Evolutionary conservation across 2,329 filamentous ascomycete species (phyloP).

Genomic region (Lomentospora prolificans): DNA sequence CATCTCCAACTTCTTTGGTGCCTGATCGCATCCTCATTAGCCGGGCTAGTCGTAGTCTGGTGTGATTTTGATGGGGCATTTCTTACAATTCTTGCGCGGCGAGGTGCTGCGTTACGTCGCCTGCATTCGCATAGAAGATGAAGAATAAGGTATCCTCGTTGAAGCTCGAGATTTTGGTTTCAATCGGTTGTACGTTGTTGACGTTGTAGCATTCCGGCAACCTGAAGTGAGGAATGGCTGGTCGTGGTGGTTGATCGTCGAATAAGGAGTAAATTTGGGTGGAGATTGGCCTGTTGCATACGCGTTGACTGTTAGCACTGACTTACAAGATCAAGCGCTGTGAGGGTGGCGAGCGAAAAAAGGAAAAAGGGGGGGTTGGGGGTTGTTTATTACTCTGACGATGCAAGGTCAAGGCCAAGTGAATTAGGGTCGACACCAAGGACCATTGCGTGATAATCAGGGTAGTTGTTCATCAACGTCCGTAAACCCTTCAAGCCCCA

Average conservation of each 20-base stretch:
- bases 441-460: slow-evolving; percentile 52
- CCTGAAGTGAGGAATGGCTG: slow-evolving; percentile 45
- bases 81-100: slow-evolving; percentile 54
- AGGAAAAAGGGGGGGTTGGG: too few species aligned
- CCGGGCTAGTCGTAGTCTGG: background rate
- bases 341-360: too few species aligned
- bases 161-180: slow-evolving; percentile 56
- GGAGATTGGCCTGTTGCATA: slow-evolving; percentile 37
- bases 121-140: slow-evolving; percentile 59
- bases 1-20: slow-evolving; percentile 58
- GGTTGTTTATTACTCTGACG: slow-evolving; percentile 51
- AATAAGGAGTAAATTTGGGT: slow-evolving; percentile 52
- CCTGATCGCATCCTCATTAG: slow-evolving; percentile 23
- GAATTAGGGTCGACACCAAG: slow-evolving; percentile 48
- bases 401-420: slow-evolving; percentile 48
- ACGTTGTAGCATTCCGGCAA: slow-evolving; percentile 59
- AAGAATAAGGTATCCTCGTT: slow-evolving; percentile 61
- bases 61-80: too few species aligned
- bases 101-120: slow-evolving; percentile 52
- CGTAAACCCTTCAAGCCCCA: slow-evolving; percentile 56
- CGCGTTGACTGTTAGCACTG: slow-evolving; percentile 10
- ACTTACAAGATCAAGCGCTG: too few species aligned
- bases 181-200: slow-evolving; percentile 54
- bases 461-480: slow-evolving; percentile 53
- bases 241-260: slow-evolving; percentile 48